phyloP scores from a whole-genome alignment of 75 land plant species.

The Chamaecyparis obtusa region DNA sequence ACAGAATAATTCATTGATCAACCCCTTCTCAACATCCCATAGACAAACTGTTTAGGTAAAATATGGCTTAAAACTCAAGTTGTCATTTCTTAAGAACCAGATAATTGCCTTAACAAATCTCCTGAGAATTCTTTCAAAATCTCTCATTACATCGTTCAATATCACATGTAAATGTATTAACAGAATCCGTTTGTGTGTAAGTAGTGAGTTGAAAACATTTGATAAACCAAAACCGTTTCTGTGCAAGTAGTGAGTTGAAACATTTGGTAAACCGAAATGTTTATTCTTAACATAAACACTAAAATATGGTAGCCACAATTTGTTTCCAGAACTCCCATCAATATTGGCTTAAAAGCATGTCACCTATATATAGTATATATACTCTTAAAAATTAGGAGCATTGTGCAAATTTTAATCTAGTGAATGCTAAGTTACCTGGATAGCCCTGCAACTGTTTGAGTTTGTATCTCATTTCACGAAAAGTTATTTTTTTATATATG shows the following conservation, averaged over 20 bases:
- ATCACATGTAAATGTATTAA: not conserved
- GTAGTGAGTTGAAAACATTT: not conserved
- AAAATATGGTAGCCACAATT: not conserved
- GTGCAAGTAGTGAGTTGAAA: not conserved
- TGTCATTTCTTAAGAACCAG: not conserved
- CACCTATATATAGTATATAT: not conserved
- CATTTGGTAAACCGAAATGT: not conserved
- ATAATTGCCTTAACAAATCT: not conserved
- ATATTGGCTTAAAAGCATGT: not conserved
- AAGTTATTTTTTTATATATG: not conserved
- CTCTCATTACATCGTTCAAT: not conserved
- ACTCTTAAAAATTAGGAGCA: not conserved
- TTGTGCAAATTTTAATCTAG: not conserved
- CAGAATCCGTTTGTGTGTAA: not conserved
- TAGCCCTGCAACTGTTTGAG: not conserved
- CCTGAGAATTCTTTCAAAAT: not conserved
- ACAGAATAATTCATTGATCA: too few species aligned
- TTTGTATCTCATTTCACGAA: not conserved
- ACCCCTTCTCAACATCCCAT: too few species aligned
- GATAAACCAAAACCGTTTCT: not conserved
- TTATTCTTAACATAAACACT: not conserved
- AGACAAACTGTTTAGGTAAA: not conserved
- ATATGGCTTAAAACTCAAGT: not conserved
- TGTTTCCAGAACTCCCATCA: not conserved
- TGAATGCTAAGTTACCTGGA: too few species aligned